phyloP scores from a whole-genome alignment of 164 flowering plant species.

The Brasenia schreberi region DNA sequence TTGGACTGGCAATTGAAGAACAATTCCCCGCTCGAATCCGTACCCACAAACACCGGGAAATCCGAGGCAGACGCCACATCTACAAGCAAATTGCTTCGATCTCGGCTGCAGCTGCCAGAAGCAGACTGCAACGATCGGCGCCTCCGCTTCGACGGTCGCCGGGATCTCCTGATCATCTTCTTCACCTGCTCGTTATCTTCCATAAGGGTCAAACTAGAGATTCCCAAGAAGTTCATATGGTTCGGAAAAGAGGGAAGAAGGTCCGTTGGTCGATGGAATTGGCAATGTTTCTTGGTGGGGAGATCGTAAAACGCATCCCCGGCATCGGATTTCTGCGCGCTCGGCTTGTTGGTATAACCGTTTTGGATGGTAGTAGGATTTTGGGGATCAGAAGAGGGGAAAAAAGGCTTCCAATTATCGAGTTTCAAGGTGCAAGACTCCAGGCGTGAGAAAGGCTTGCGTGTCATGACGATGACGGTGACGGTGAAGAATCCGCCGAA shows the following conservation, averaged over 20 bases:
- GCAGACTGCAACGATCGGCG: constrained; percentile 70
- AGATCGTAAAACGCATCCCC: constrained; percentile 11
- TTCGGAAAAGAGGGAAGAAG: constrained; percentile 9
- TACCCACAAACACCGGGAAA: constrained; percentile 54
- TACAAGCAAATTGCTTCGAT: constrained; percentile 43
- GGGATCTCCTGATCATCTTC: constrained; percentile 27
- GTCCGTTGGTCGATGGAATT: constrained; percentile 48
- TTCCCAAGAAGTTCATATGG: constrained; percentile 33
- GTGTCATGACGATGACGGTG: neutral
- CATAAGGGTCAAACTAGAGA: constrained; percentile 46
- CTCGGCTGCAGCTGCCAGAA: constrained; percentile 61
- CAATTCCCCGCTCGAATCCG: constrained; percentile 94
- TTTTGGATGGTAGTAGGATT: constrained; percentile 22
- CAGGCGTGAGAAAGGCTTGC: constrained; percentile 16
- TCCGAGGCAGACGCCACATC: constrained; percentile 35
- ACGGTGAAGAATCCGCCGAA: neutral
- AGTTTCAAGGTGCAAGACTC: constrained; percentile 71
- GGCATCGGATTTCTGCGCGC: neutral
- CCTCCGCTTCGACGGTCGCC: constrained; percentile 39
- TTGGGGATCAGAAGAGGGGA: constrained; percentile 20
- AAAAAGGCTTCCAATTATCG: constrained; percentile 70
- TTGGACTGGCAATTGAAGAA: constrained; percentile 50
- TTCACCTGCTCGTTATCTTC: constrained; percentile 35
- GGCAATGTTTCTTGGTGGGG: constrained; percentile 50
- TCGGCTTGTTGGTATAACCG: neutral